Conservation (phyloP, 1,284 basidiomycete genomes). For the Schizopora paradoxa region DNA sequence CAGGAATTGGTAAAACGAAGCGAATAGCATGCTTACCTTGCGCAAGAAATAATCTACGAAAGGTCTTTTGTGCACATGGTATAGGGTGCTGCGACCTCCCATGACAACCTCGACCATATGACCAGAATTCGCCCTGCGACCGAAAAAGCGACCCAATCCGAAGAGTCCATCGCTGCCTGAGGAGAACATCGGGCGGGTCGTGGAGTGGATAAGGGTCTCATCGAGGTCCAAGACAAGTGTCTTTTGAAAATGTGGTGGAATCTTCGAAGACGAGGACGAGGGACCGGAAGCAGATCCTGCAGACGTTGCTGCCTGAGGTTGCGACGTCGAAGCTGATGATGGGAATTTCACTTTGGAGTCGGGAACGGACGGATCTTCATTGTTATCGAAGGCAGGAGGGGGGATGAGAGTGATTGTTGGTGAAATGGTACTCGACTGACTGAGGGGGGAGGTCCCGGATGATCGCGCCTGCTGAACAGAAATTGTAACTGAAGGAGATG, state of each 20-base stretch:
- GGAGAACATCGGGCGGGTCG: conserved; percentile 67
- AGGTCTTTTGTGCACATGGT: conserved; percentile 98
- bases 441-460: conserved; percentile 12
- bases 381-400: background rate
- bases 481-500: conserved; percentile 9
- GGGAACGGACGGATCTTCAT: conserved; percentile 16
- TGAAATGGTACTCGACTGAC: conserved; percentile 12
- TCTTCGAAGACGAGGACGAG: conserved; percentile 30
- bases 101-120: conserved; percentile 96
- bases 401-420: conserved; percentile 14
- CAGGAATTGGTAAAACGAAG: conserved; percentile 6
- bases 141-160: conserved; percentile 48
- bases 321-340: conserved; percentile 18
- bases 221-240: conserved; percentile 95
- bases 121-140: conserved; percentile 65
- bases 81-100: conserved; percentile 84
- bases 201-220: conserved; percentile 97
- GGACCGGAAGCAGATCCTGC: conserved; percentile 13
- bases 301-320: background rate
- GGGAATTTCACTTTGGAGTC: conserved; percentile 19
- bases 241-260: conserved; percentile 78
- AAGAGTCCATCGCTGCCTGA: conserved; percentile 54
- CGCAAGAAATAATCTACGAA: conserved; percentile 95
- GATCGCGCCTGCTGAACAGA: conserved; percentile 3
- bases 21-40: conserved; percentile 57